Conservation (phyloP, 331 rosid species). For the Acacia concinna region DNA sequence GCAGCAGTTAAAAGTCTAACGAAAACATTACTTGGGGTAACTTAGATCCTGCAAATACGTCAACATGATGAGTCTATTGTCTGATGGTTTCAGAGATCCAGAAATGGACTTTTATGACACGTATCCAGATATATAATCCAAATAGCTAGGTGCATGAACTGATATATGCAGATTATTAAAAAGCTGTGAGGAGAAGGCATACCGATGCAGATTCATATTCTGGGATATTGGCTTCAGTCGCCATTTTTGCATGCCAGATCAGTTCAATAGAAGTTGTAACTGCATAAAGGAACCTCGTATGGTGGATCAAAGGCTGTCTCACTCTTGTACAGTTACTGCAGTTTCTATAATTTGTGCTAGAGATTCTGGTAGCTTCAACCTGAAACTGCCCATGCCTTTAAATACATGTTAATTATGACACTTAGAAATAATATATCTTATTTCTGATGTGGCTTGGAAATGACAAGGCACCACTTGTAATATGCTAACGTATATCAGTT, state of each 20-base stretch:
- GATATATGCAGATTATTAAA: not conserved
- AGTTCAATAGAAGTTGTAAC: slow-evolving; percentile 23
- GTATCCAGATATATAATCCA: slow-evolving; percentile 7
- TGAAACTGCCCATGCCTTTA: slow-evolving; percentile 23
- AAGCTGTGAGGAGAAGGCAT: slow-evolving; percentile 25
- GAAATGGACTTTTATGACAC: not conserved
- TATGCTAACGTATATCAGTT: slow-evolving; percentile 33
- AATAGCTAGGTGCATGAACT: not conserved
- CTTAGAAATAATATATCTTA: slow-evolving; percentile 28
- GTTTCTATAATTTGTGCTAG: too few relatives aligned
- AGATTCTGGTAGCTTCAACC: slow-evolving; percentile 19
- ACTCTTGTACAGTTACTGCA: not conserved
- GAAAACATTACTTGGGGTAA: not conserved
- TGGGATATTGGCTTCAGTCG: slow-evolving; percentile 40
- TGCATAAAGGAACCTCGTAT: slow-evolving; percentile 25
- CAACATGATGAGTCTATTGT: not conserved
- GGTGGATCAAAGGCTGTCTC: slow-evolving; percentile 19
- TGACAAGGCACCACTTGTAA: slow-evolving; percentile 48
- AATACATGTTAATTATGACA: not conserved
- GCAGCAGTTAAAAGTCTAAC: not conserved
- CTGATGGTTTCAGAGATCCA: not conserved
- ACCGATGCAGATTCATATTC: slow-evolving; percentile 40
- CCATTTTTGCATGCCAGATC: slow-evolving; percentile 42
- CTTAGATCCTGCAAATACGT: not conserved
- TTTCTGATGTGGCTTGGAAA: slow-evolving; percentile 24